phyloP scores from a whole-genome alignment of 371 early-diverging fungal species.

The Mucor sp. region DNA sequence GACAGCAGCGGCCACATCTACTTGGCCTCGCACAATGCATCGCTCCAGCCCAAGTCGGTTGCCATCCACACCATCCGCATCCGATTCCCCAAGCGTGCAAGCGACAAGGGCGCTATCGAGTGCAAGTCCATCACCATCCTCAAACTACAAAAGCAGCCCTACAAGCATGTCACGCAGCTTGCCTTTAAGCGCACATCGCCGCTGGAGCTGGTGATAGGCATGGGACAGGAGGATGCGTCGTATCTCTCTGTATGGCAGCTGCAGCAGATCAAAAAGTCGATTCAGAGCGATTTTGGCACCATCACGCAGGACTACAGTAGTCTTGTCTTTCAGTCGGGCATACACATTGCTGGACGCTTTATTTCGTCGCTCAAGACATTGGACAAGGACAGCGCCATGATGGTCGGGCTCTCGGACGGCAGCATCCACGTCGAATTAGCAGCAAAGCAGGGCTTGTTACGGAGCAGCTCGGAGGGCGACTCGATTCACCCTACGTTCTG shows the following conservation, averaged over 20 bases:
- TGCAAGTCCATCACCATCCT: slow-evolving; percentile 9
- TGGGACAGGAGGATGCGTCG: slow-evolving; percentile 13
- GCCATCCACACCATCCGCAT: slow-evolving; percentile 33
- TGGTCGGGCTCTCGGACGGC: slow-evolving; percentile 48
- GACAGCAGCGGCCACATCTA: slow-evolving; percentile 31
- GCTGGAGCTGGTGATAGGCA: slow-evolving; percentile 15
- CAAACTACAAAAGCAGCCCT: neutral
- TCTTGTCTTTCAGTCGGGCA: slow-evolving; percentile 13
- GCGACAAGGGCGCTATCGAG: slow-evolving; percentile 7
- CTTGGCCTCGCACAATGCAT: slow-evolving; percentile 40
- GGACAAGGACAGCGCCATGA: slow-evolving; percentile 13
- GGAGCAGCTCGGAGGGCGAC: neutral
- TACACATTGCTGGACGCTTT: slow-evolving; percentile 23
- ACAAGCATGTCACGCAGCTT: slow-evolving; percentile 13
- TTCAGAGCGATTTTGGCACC: slow-evolving; percentile 13
- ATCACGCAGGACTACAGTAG: neutral
- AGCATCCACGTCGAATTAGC: slow-evolving; percentile 36
- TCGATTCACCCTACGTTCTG: slow-evolving; percentile 25
- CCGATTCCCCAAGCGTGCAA: slow-evolving; percentile 28
- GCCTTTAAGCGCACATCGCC: neutral
- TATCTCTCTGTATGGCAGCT: slow-evolving; percentile 24
- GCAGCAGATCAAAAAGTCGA: slow-evolving; percentile 10
- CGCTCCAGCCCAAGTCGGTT: slow-evolving; percentile 30
- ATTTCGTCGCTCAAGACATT: slow-evolving; percentile 31
- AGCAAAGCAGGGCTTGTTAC: neutral